Conservation (phyloP, 2,329 filamentous ascomycete species). For the Diaporthe caulivora region DNA sequence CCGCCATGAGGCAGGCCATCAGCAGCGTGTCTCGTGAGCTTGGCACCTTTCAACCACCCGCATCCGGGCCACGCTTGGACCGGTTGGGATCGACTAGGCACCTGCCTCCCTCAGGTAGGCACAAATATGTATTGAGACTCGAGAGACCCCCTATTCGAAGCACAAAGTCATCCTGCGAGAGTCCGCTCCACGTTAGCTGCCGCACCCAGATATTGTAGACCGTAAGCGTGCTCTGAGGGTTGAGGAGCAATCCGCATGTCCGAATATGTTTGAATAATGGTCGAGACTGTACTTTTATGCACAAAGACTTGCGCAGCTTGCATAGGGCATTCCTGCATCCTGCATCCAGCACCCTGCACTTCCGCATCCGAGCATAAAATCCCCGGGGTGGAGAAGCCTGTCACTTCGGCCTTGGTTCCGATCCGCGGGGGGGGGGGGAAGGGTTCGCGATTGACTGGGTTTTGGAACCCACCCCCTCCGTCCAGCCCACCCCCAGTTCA, state of each 20-base stretch:
- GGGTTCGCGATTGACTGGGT: conserved; percentile 3
- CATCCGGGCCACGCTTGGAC: background rate
- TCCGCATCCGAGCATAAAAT: conserved; percentile 31
- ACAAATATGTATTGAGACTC: background rate
- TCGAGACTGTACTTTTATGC: conserved; percentile 29
- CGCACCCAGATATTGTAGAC: conserved; percentile 22
- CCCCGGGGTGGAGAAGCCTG: conserved; percentile 23
- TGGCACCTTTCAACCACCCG: background rate
- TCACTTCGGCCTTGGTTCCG: conserved; percentile 24
- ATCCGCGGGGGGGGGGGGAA: background rate
- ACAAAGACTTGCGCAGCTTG: conserved; percentile 6
- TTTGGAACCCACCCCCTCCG: background rate
- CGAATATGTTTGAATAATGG: background rate
- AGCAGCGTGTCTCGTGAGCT: conserved; percentile 19
- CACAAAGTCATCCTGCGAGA: too few relatives aligned
- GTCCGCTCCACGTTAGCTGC: conserved; percentile 4
- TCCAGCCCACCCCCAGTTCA: too few relatives aligned
- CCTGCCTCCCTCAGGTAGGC: background rate
- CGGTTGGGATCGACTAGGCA: background rate
- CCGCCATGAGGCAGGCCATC: background rate
- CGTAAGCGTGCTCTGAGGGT: background rate
- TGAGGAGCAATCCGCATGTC: background rate
- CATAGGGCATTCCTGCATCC: conserved; percentile 23
- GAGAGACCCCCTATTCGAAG: background rate
- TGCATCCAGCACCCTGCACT: conserved; percentile 25